These are phyloP conservation scores for Colletotrichum sp. DNA, from an alignment of 2,329 filamentous ascomycete species.

Conservation along the genomic window DNA sequence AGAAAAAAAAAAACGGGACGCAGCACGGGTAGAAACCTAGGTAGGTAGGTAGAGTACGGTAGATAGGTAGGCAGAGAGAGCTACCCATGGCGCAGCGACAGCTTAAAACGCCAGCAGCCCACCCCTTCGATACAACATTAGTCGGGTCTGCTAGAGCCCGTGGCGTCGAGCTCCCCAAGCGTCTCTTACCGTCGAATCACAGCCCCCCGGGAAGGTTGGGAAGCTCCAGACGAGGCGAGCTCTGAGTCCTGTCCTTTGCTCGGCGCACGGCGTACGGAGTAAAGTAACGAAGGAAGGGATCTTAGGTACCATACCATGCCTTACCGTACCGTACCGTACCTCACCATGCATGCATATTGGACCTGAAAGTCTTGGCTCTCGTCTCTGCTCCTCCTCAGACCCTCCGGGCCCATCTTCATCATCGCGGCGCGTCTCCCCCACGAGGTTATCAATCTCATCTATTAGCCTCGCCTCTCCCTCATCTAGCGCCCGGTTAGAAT, in stretches of 20 bases:
- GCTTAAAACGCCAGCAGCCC: conserved; percentile 14
- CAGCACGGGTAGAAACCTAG: too few species aligned
- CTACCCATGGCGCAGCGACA: not conserved
- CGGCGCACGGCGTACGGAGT: too few species aligned
- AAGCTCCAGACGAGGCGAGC: conserved; percentile 7
- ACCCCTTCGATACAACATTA: conserved; percentile 13
- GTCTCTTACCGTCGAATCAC: not conserved
- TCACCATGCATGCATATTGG: not conserved
- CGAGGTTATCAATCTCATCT: conserved; percentile 19
- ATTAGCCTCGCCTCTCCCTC: conserved; percentile 7
- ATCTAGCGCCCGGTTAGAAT: not conserved
- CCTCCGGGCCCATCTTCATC: conserved; percentile 7
- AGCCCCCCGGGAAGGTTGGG: not conserved
- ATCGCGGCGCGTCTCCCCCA: not conserved
- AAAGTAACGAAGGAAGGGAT: too few species aligned
- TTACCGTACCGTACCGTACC: not conserved
- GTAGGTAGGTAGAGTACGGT: not conserved
- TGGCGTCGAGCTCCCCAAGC: conserved; percentile 4
- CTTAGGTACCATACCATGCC: too few species aligned
- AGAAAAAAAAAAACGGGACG: too few species aligned
- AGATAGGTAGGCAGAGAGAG: not conserved
- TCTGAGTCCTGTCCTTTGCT: not conserved
- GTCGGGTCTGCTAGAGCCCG: conserved; percentile 10
- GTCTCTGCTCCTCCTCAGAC: not conserved
- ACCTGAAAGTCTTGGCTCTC: not conserved